A percentile compares a stretch with the other conserved stretches of the same genome.
These are phyloP conservation scores for Pelagomonas calceolata DNA, from an alignment of 108 stramenopile species.

Conservation along the genomic window DNA sequence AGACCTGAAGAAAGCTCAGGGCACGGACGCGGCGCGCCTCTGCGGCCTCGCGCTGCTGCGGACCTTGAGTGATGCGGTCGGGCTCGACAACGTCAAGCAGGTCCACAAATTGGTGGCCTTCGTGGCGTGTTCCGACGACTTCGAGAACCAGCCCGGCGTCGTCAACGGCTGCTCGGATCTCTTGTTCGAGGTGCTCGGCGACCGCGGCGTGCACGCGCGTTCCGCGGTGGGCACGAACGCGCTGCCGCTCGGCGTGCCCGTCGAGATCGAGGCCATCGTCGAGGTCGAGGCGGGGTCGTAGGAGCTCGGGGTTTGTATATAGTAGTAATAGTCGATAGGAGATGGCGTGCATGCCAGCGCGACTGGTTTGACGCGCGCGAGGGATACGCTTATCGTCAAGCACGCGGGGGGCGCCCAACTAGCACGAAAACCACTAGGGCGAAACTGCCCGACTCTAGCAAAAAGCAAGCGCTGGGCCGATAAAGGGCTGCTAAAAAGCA, in stretches of 20 bases:
- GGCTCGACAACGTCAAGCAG: constrained; percentile 35
- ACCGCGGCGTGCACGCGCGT: constrained; percentile 45
- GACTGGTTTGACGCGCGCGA: no score
- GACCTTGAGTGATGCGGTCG: constrained; percentile 36
- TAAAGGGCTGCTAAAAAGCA: no score
- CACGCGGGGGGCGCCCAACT: no score
- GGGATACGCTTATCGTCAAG: no score
- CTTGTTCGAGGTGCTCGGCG: constrained; percentile 52
- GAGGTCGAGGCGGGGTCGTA: constrained; percentile 37
- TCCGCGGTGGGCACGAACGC: constrained; percentile 58
- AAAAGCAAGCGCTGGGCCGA: no score
- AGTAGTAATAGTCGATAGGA: constrained; percentile 17
- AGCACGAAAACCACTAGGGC: no score
- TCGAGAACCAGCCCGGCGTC: constrained; percentile 47
- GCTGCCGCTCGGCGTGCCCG: constrained; percentile 49
- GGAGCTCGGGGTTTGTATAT: constrained; percentile 18
- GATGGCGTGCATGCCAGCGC: no score
- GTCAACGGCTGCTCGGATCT: constrained; percentile 61
- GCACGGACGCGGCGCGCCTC: constrained; percentile 67
- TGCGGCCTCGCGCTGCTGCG: constrained; percentile 70
- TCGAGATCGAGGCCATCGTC: constrained; percentile 55
- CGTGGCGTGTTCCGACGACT: constrained; percentile 56
- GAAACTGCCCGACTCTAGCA: no score
- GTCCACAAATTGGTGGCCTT: constrained; percentile 55
- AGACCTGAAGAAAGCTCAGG: constrained; percentile 59